Base-by-base conservation (phyloP, 768 basidiomycete genomes). In the Vararia minispora region DNA sequence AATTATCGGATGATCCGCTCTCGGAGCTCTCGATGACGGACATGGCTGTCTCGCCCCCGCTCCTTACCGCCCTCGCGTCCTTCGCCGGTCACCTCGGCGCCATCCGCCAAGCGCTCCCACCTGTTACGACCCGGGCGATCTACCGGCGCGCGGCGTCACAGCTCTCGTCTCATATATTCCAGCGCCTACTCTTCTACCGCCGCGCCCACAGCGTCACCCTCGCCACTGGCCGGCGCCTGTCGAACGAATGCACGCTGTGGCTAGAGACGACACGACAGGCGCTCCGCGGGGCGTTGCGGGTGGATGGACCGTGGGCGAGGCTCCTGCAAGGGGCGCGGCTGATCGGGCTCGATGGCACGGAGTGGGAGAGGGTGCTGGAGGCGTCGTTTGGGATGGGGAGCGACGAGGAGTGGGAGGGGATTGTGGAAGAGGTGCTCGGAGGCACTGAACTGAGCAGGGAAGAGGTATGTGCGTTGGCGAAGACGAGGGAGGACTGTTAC, bases 181-280 rank as follows among this genome's bases (percentile, higher is more conserved):
- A 91, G 46, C 81, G 91, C 11, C 76, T 82, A 42, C 76, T 95
- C 38, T 56, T 82, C 27, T 85, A 84, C 52, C 77, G 87, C 29
- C 79, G 86, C 0, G 72, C 73, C 43, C 70, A 61, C 5, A 64
- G 66, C 38, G 64, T 91, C 40, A 65, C 69, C 23, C 56, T 68
- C 3, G 51, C 56, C 6, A 80, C 87, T 39, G 85, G 80, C 4
- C 68, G 65, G 42, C 60, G 62, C 16, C 67, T 94, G 16, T 64
- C 64, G 16, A 70, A 71, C 1, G 91, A 98, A 57, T 76, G 74
- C 62, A 71, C 78, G 52, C 66, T 88, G 33, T 90, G 91, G 90
- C 68, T 80, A 5, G 82, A 87, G 58, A 81, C 84, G 6, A 85
- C 78, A 42, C 71, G 74, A 20, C 58, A 63, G 16, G 79, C 76